Evolutionary conservation across 257 asterid species (phyloP), one percentile per base, ranked within the genome.

Genomic region (Sherardia arvensis): DNA sequence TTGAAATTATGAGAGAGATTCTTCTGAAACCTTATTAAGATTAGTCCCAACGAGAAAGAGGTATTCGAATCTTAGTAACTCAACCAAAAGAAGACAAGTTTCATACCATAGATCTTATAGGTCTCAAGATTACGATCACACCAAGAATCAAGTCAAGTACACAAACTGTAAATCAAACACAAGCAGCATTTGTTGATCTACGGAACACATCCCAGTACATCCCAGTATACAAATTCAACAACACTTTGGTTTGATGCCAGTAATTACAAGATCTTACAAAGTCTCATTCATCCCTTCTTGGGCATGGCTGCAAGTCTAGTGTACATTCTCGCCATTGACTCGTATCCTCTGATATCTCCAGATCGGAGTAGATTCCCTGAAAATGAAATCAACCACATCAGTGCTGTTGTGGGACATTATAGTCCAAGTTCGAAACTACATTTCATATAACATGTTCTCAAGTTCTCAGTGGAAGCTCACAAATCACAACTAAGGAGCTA

Each of bases 261-360:
- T 38, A 47, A 49, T 20, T 57, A 14, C 54, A 49, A 17, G 26
- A 28, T 26, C 14, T 25, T 22, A 20, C 22, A 29, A 30, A 55
- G n/a, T 45, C 32, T 10, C 17, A 69, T 57, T 83, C 78, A 90
- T 18, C 97, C 94, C 72, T 87, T 87, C 81, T 89, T 92, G 66
- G 96, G 90, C 95, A 89, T 89, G 73, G 99, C 99, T 36, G 99
- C 99, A 65, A 92, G 99, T 76, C 94, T 78, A 45, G 99, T 87
- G 59, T 92, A 92, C 99, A 92, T 92, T 80, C 83, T 86, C 66
- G 99, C 97, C 99, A 93, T 93, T 27, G 95, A 87, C 53, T 93
- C 96, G 82, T 61, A 93, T 47, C 99, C 99, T 77, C 96, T 81
- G 30, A 81, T 62, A 69, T 93, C 97, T 27, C 97, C 97, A 4